These are phyloP conservation scores for Vigna mungo DNA, from an alignment of 306 rosid genomes.

Conservation along the genomic window DNA sequence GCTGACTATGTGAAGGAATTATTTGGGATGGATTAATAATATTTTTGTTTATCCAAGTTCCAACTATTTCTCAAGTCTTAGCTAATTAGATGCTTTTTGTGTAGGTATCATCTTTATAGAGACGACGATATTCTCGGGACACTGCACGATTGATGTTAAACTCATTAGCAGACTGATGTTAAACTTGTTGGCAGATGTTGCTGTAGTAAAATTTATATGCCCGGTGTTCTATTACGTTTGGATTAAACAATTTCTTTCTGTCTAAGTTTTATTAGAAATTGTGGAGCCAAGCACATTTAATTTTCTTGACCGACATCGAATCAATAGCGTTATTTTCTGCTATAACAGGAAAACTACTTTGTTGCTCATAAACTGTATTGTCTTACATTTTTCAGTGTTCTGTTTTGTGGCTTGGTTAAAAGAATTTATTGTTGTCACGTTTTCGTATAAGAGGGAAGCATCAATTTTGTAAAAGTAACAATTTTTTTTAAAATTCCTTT, in stretches of 20 bases:
- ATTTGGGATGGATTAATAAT: neutral
- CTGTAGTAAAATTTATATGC: constrained; percentile 24
- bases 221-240: constrained; percentile 26
- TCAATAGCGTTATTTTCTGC: constrained; percentile 27
- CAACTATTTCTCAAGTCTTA: constrained; percentile 20
- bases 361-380: neutral
- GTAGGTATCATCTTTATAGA: constrained; percentile 60
- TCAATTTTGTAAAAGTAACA: neutral
- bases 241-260: constrained; percentile 29
- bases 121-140: constrained; percentile 66
- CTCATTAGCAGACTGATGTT: constrained; percentile 46
- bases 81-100: constrained; percentile 25
- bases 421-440: neutral
- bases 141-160: constrained; percentile 56
- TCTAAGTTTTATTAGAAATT: constrained; percentile 15
- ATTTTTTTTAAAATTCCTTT: neutral
- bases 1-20: neutral
- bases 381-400: neutral
- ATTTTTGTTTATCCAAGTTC: constrained; percentile 31
- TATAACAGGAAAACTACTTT: neutral
- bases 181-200: constrained; percentile 6
- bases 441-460: neutral
- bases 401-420: neutral
- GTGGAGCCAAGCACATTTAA: neutral
- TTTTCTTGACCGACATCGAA: neutral